Evolutionary conservation across 2,329 filamentous ascomycete species (phyloP).

Genomic region (Penicillium hesseltinei): DNA sequence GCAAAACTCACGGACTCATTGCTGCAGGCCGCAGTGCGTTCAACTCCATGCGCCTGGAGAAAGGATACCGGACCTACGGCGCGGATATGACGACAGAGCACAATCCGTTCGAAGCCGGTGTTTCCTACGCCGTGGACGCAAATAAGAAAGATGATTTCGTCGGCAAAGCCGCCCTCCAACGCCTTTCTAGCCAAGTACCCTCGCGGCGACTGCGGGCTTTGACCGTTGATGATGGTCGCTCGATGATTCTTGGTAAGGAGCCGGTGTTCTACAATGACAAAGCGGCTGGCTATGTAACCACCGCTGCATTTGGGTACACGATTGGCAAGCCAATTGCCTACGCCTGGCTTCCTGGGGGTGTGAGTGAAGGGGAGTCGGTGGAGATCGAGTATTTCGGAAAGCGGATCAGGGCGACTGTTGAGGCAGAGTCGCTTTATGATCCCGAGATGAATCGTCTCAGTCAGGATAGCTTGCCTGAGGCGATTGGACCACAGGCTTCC

Average conservation of each 20-base stretch:
- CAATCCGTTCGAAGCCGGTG: constrained; percentile 59
- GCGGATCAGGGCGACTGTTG: constrained; percentile 55
- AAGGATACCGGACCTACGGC: constrained; percentile 58
- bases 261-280: constrained; percentile 54
- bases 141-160: constrained; percentile 44
- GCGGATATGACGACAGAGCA: constrained; percentile 61
- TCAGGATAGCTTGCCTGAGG: constrained; percentile 15
- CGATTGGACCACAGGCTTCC: constrained; percentile 5
- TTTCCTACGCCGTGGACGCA: constrained; percentile 51
- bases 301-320: constrained; percentile 60
- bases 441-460: constrained; percentile 40
- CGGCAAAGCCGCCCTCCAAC: constrained; percentile 52
- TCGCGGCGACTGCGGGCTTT: constrained; percentile 48
- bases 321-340: constrained; percentile 60
- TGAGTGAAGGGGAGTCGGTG: constrained; percentile 51
- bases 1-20: constrained; percentile 55
- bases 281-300: constrained; percentile 59
- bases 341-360: constrained; percentile 53
- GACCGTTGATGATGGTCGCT: constrained; percentile 56
- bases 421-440: constrained; percentile 51
- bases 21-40: constrained; percentile 60
- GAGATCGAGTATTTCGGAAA: constrained; percentile 63
- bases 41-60: constrained; percentile 59
- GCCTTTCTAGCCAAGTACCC: constrained; percentile 40
- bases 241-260: constrained; percentile 61